These are phyloP conservation scores for Pulveroboletus sp. DNA, from an alignment of 768 basidiomycete genomes.

Conservation along the genomic window DNA sequence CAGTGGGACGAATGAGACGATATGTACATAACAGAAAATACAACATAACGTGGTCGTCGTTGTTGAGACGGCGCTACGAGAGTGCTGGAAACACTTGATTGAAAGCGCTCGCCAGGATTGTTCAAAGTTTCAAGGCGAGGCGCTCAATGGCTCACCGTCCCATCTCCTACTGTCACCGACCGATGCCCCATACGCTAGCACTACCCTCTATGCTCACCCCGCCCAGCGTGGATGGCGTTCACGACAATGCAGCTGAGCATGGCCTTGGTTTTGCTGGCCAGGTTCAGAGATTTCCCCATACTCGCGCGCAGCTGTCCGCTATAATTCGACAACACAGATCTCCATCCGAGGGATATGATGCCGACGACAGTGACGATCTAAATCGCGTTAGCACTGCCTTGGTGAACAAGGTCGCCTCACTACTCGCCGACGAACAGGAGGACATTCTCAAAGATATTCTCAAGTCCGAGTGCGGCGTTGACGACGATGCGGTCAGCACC, in stretches of 20 bases:
- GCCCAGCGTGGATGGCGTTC: slow-evolving; percentile 6
- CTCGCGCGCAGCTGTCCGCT: slow-evolving; percentile 71
- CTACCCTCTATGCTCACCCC: slow-evolving; percentile 16
- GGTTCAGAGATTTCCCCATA: slow-evolving; percentile 65
- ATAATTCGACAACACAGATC: slow-evolving; percentile 71
- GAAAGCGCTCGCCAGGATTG: not conserved
- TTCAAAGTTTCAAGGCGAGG: slow-evolving; percentile 17
- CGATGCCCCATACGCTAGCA: slow-evolving; percentile 25
- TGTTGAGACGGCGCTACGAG: not conserved
- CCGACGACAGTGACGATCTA: slow-evolving; percentile 53
- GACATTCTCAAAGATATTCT: slow-evolving; percentile 78
- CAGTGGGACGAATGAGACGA: slow-evolving; percentile 63
- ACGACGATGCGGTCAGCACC: slow-evolving; percentile 59
- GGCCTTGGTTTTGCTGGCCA: slow-evolving; percentile 14
- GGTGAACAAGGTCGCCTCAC: slow-evolving; percentile 63
- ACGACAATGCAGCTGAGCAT: slow-evolving; percentile 20
- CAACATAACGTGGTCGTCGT: slow-evolving; percentile 1
- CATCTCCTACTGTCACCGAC: slow-evolving; percentile 15
- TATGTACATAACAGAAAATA: not conserved
- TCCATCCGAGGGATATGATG: slow-evolving; percentile 48
- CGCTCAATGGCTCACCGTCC: slow-evolving; percentile 20
- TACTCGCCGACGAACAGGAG: slow-evolving; percentile 80
- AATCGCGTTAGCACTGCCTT: slow-evolving; percentile 53
- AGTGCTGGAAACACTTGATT: slow-evolving; percentile 10
- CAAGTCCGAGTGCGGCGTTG: slow-evolving; percentile 63